Evolutionary conservation across 192 early-diverging fungal genomes (phyloP).

Genomic region (Rhizoclosmatium sp.): DNA sequence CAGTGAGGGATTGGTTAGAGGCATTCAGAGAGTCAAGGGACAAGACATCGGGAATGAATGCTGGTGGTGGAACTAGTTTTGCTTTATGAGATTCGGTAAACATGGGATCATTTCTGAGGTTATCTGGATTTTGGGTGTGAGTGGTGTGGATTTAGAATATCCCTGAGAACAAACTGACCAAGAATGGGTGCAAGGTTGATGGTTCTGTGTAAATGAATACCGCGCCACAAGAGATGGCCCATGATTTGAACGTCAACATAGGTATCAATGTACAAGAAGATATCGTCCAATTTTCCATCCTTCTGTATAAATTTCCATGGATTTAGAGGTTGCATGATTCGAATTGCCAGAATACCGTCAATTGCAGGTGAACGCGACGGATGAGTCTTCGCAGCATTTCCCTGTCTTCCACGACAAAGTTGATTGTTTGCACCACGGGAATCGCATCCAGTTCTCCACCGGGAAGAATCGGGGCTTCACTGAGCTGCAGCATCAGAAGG

Average conservation of each 20-base stretch:
- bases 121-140: not conserved
- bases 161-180: not conserved
- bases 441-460: constrained; percentile 5
- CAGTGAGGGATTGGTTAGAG: not conserved
- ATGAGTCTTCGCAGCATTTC: not conserved
- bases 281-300: not conserved
- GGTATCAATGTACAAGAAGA: not conserved
- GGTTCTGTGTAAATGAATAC: not conserved
- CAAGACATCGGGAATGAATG: not conserved
- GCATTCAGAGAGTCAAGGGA: not conserved
- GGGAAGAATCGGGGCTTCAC: not conserved
- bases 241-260: constrained; percentile 11
- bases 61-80: not conserved
- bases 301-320: not conserved
- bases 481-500: not conserved
- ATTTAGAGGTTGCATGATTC: not conserved
- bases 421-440: not conserved
- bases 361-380: not conserved
- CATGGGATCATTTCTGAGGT: not conserved
- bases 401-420: not conserved
- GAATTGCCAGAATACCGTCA: not conserved
- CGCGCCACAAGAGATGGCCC: constrained; percentile 14
- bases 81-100: not conserved
- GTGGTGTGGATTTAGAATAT: not conserved
- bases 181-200: constrained; percentile 9